A percentile compares a stretch with the other conserved stretches of the same genome.
Evolutionary conservation across 164 flowering plant species (phyloP).

Genomic region (Saururus chinensis): DNA sequence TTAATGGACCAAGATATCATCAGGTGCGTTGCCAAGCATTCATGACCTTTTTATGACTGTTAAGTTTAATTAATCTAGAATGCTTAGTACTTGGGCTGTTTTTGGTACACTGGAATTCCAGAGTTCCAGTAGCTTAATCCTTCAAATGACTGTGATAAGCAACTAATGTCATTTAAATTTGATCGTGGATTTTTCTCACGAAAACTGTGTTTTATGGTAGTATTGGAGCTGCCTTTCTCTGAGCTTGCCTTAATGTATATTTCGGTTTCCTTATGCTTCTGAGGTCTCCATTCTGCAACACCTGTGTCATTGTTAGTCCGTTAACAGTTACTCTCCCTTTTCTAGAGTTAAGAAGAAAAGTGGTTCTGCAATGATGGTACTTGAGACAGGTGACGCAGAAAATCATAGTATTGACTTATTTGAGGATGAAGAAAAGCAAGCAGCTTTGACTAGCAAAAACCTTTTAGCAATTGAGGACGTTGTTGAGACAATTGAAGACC

Average conservation of each 20-base stretch:
- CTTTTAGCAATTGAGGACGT: constrained; percentile 58
- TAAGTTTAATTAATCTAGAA: no score
- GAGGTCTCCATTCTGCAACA: background rate
- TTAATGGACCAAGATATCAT: constrained; percentile 69
- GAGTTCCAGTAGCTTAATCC: no score
- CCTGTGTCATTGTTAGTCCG: background rate
- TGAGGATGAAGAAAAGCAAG: constrained; percentile 24
- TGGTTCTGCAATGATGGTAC: constrained; percentile 4
- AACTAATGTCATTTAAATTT: no score
- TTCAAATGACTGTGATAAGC: no score
- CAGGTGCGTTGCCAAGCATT: constrained; percentile 31
- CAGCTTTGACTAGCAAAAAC: constrained; percentile 20
- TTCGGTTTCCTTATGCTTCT: background rate
- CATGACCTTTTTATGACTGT: no score
- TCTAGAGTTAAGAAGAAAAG: constrained; percentile 53
- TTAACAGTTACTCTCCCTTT: background rate
- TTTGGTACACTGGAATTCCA: no score
- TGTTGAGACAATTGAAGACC: constrained; percentile 26
- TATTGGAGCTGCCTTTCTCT: no score
- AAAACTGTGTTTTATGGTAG: no score
- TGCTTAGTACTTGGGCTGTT: no score
- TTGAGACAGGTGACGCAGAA: constrained; percentile 9
- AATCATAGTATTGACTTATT: constrained; percentile 15
- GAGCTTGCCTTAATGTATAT: no score
- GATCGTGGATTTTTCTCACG: no score